Evolutionary conservation across 2,329 filamentous ascomycete species (phyloP).

Genomic region (Aaosphaeria pasadenensis): DNA sequence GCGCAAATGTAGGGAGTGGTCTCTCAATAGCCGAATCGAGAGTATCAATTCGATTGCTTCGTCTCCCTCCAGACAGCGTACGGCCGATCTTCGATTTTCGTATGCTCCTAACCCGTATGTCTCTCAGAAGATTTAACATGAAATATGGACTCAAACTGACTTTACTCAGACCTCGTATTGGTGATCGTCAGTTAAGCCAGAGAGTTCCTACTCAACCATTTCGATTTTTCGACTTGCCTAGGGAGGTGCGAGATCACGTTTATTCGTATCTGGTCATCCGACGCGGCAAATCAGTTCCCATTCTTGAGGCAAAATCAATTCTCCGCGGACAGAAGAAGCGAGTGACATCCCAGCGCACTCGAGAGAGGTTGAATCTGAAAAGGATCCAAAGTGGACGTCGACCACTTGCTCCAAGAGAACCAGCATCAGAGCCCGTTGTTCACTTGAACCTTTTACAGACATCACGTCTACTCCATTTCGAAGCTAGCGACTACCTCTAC

Average conservation of each 20-base stretch:
- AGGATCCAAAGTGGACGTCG: conserved; percentile 16
- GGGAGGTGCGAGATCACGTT: conserved; percentile 27
- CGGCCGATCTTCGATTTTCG: no score
- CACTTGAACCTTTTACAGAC: conserved; percentile 19
- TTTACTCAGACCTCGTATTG: no score
- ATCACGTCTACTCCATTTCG: conserved; percentile 17
- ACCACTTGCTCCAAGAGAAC: conserved; percentile 13
- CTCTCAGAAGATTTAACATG: no score
- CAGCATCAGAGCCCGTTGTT: conserved; percentile 13
- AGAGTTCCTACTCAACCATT: conserved; percentile 11
- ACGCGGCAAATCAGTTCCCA: conserved; percentile 8
- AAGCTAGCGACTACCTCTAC: conserved; percentile 25
- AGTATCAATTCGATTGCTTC: no score
- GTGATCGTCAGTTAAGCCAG: no score
- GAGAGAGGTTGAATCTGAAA: conserved; percentile 22
- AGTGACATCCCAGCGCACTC: conserved; percentile 12
- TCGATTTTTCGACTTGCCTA: conserved; percentile 23
- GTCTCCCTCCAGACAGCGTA: no score
- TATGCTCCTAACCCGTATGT: no score
- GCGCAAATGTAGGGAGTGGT: conserved; percentile 18
- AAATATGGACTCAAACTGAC: no score
- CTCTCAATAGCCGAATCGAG: no score
- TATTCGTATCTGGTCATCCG: conserved; percentile 25
- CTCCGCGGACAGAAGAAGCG: conserved; percentile 25
- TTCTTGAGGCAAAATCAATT: conserved; percentile 22